Evolutionary conservation across 257 asterid genomes (phyloP), one percentile per base, ranked within the genome.

Genomic region (Leptodermis oblonga): DNA sequence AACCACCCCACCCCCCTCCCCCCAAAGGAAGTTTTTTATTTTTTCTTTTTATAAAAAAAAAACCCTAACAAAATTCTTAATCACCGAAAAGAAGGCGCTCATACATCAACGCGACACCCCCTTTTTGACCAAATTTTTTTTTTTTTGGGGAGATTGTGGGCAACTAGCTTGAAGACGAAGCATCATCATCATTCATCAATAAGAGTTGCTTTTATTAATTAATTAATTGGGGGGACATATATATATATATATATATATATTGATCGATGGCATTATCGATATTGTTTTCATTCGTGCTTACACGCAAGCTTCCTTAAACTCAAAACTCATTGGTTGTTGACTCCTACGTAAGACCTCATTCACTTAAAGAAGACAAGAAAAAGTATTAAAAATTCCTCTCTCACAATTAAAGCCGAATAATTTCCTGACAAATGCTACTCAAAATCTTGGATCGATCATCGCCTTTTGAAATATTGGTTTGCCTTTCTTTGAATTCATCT

Each of bases 61-160:
- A 65, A 63, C 73, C 56, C 20, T 10, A 65, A 49, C 22, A 37
- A 67, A 67, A 67, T 46, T 48, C 70, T 18, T 41, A 60, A 60
- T 88, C 96, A 88, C 89, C 89, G 87, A 86, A 89, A 89, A 85
- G 86, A 75, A 70, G 70, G 66, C 30, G 55, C 51, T 56, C 37
- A 9, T 67, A 39, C 56, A 20, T 26, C 41, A 39, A 37, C 12
- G 42, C n/a, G 34, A n/a, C 62, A 31, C 17, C 53, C 13, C 55
- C 26, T 48, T 70, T 70, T 71, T 76, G 70, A 65, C 69, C 51
- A 65, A 62, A 39, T 1, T 70, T 56, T 51, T 62, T 65, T 51
- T n/a, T n/a, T n/a, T n/a, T n/a, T n/a, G n/a, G n/a, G n/a, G 55
- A 55, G 52, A 42, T 69, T 71, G 70, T 67, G 79, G 79, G 63